Conservation (phyloP, 768 basidiomycete genomes). For the Myochromella boudieri region DNA sequence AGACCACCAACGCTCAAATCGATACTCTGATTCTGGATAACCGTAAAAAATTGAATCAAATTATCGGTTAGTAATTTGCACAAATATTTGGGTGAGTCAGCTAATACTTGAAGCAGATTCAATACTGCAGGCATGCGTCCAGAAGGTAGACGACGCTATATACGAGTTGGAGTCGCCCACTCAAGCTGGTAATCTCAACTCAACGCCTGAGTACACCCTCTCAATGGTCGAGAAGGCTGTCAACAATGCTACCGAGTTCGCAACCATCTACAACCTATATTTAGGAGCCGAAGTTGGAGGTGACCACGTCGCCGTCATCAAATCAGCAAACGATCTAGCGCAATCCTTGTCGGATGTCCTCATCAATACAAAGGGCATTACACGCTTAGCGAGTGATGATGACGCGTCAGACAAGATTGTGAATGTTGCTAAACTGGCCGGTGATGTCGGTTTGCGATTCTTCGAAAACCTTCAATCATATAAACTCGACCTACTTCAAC, state of each 20-base stretch:
- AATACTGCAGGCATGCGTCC: conserved; percentile 92
- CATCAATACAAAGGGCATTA: conserved; percentile 93
- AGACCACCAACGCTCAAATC: conserved; percentile 94
- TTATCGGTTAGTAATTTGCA: conserved; percentile 66
- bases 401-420: conserved; percentile 92
- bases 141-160: conserved; percentile 95
- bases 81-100: conserved; percentile 1
- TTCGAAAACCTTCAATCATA: conserved; percentile 97
- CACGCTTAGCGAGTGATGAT: conserved; percentile 86
- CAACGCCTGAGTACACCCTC: conserved; percentile 97
- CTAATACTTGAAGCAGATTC: conserved; percentile 64
- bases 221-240: conserved; percentile 98
- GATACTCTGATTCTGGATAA: conserved; percentile 96
- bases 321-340: conserved; percentile 94
- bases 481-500: conserved; percentile 81
- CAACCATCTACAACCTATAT: conserved; percentile 89
- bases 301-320: conserved; percentile 97
- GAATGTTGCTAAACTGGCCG: conserved; percentile 77
- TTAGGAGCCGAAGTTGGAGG: conserved; percentile 86
- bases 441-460: conserved; percentile 86
- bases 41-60: conserved; percentile 95
- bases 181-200: conserved; percentile 91
- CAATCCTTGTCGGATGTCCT: conserved; percentile 92
- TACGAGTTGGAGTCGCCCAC: conserved; percentile 97
- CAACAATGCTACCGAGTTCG: conserved; percentile 95